phyloP scores from a whole-genome alignment of 1,284 basidiomycete species.

The Schizopora paradoxa region DNA sequence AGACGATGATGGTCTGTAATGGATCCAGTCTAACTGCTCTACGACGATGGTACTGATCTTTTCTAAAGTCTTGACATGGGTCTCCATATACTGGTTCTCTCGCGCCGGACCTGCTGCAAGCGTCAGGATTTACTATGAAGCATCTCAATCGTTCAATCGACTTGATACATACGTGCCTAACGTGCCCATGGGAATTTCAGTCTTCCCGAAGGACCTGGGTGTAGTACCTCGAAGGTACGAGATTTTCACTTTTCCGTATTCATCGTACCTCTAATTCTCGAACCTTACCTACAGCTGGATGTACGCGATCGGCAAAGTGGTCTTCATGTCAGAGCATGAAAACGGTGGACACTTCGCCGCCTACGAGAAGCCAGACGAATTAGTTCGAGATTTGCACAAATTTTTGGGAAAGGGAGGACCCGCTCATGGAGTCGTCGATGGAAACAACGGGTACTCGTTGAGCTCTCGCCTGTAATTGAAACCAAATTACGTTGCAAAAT shows the following conservation, averaged over 20 bases:
- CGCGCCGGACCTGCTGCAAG: constrained; percentile 49
- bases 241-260: constrained; percentile 15
- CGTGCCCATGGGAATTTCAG: constrained; percentile 43
- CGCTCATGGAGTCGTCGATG: constrained; percentile 20
- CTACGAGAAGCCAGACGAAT: constrained; percentile 19
- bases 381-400: constrained; percentile 20
- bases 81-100: constrained; percentile 57
- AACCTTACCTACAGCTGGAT: constrained; percentile 11
- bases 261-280: neutral
- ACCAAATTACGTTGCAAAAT: no score
- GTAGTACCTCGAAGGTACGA: constrained; percentile 34
- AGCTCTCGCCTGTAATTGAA: no score
- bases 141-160: constrained; percentile 8
- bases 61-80: constrained; percentile 47
- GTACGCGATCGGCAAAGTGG: constrained; percentile 16
- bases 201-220: constrained; percentile 43
- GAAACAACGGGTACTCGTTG: constrained; percentile 19
- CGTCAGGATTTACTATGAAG: constrained; percentile 50
- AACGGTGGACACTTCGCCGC: constrained; percentile 24
- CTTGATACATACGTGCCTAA: constrained; percentile 20
- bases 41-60: neutral
- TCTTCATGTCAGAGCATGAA: constrained; percentile 19
- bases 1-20: constrained; percentile 51
- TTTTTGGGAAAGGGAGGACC: constrained; percentile 23
- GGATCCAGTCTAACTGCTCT: neutral